Conservation (phyloP, 73 alveolate genomes). For the Paramecium biaurelia region DNA sequence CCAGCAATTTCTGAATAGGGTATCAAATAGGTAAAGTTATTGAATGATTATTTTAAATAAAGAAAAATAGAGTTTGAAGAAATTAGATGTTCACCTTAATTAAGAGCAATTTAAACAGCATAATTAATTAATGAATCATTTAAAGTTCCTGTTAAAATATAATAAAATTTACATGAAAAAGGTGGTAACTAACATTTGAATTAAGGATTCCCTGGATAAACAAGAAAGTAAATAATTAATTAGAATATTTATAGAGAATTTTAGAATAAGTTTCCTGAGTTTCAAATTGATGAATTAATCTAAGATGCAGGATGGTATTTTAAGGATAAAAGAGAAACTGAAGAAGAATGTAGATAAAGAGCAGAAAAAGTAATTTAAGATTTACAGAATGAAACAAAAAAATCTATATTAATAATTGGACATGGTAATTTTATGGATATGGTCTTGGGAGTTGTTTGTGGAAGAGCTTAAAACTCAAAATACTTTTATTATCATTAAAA, state of each 20-base stretch:
- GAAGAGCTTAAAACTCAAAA: not conserved
- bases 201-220: not conserved
- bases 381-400: not conserved
- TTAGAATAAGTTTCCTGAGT: not conserved
- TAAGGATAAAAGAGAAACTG: not conserved
- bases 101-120: slow-evolving; percentile 2
- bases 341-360: not conserved
- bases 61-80: not conserved
- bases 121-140: not conserved
- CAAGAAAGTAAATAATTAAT: not conserved
- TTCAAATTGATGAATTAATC: not conserved
- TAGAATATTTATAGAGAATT: not conserved
- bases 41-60: not conserved
- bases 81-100: slow-evolving; percentile 14
- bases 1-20: not conserved
- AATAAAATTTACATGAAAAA: not conserved
- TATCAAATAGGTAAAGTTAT: not conserved
- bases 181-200: not conserved
- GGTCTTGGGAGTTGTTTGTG: not conserved
- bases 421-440: slow-evolving; percentile 9
- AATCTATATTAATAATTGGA: not conserved
- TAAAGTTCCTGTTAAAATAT: not conserved
- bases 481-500: slow-evolving; percentile 11
- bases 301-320: slow-evolving; percentile 39
- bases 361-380: not conserved